Conservation (phyloP, 345 rosid species). For the Arabidopsis thaliana region TAIR10.1 NC_003075.7:17123001-17123500, state of each 20-base stretch:
- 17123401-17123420: slow-evolving; percentile 73
- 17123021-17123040: slow-evolving; percentile 69
- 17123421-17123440: slow-evolving; percentile 56
- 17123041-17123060: slow-evolving; percentile 81
- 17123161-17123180: slow-evolving; percentile 74
- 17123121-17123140: slow-evolving; percentile 76
- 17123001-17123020: slow-evolving; percentile 85
- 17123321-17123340: slow-evolving; percentile 85
- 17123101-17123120: slow-evolving; percentile 75
- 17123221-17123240: slow-evolving; percentile 60
- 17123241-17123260: slow-evolving; percentile 75
- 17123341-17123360: slow-evolving; percentile 68
- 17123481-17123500: slow-evolving; percentile 66
- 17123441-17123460: slow-evolving; percentile 71
- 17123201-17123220: slow-evolving; percentile 57
- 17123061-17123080: slow-evolving; percentile 68
- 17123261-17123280: slow-evolving; percentile 61
- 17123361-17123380: slow-evolving; percentile 73
- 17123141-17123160: slow-evolving; percentile 55
- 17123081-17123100: slow-evolving; percentile 69
- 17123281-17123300: slow-evolving; percentile 58
- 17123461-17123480: slow-evolving; percentile 78
- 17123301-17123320: slow-evolving; percentile 85
- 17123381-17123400: slow-evolving; percentile 78
- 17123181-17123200: slow-evolving; percentile 79